Evolutionary conservation across 805 yeast genomes (phyloP), one percentile per base, ranked within the genome.

Genomic region (Ogataea saltuana): DNA sequence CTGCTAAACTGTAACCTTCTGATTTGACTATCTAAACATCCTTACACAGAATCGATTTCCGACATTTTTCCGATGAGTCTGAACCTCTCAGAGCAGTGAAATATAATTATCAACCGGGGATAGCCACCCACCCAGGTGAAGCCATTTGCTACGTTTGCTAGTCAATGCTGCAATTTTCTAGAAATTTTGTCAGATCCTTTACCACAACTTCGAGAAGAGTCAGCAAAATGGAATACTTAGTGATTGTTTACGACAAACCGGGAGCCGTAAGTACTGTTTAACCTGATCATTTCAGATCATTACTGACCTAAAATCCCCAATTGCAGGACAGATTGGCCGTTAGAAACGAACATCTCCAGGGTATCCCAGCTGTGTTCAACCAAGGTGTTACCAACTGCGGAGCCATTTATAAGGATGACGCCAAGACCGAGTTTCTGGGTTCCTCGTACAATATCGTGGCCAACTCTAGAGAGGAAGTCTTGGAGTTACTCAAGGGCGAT

Each of bases 161-260:
- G 5, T 29, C 4, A 30, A 34, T 34, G 38, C 38, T 34, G 4
- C 38, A 34, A 34, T 23, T 34, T 10, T 15, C 20, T 20, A 33
- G 38, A 21, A 13, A 22, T 29, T 17, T 16, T 6, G 9, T 19
- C 26, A 19, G 29, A 32, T 28, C 33, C 18, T 38, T 30, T 13
- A 22, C 41, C 12, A 29, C 41, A 5, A n/a, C 30, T 37, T 4
- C 34, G 34, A 41, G 35, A 31, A 37, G 34, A 28, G 28, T 26
- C 13, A 12, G 8, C 16, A 26, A 39, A 25, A 71, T 68, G 67
- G 88, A 83, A 60, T 83, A 82, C 76, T 69, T 80, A 60, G 91
- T 81, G 12, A 70, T 83, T 56, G 76, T 85, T 26, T 81, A 70
- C 61, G 95, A 86, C 60, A 78, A 76, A 57, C 86, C 87, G 37